These are phyloP conservation scores for Melastoma malabathricum DNA, from an alignment of 345 rosid species.

Conservation along the genomic window DNA sequence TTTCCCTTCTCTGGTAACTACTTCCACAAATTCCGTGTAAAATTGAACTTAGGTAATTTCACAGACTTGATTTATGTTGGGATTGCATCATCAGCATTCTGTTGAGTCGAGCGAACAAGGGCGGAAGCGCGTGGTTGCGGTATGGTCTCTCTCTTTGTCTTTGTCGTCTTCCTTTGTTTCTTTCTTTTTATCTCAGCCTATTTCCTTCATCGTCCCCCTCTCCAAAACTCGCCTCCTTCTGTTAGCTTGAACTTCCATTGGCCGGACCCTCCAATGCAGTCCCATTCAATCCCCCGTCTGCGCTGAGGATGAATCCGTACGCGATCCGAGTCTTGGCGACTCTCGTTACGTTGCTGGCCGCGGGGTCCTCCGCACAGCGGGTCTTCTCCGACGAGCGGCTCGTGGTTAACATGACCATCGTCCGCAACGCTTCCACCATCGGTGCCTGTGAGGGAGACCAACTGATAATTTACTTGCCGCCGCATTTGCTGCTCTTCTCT, in stretches of 20 bases:
- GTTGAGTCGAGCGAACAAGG: too few species aligned
- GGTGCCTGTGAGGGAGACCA: slow-evolving; percentile 48
- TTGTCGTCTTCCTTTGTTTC: not conserved
- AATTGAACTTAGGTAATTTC: too few species aligned
- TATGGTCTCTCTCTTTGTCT: not conserved
- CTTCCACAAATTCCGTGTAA: too few species aligned
- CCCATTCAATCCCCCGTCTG: too few species aligned
- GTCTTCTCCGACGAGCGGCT: slow-evolving; percentile 19
- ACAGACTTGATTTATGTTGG: too few species aligned
- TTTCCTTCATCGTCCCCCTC: not conserved
- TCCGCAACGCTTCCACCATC: slow-evolving; percentile 35
- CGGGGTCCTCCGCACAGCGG: slow-evolving; percentile 7
- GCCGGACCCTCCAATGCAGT: too few species aligned
- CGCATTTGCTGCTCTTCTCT: not conserved
- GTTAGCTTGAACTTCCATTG: not conserved
- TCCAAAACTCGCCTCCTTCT: not conserved
- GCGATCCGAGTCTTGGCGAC: not conserved
- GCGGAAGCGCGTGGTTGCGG: too few species aligned
- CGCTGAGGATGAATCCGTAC: too few species aligned
- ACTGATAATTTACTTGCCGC: not conserved
- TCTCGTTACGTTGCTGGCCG: slow-evolving; percentile 12
- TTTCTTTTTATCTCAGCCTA: not conserved
- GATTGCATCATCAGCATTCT: too few species aligned
- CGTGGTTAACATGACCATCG: slow-evolving; percentile 63
- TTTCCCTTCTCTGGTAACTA: too few species aligned